A percentile compares a stretch with the other conserved stretches of the same genome.
Conservation (phyloP, 129 eudicot genomes). For the Pittosporum tobira region DNA sequence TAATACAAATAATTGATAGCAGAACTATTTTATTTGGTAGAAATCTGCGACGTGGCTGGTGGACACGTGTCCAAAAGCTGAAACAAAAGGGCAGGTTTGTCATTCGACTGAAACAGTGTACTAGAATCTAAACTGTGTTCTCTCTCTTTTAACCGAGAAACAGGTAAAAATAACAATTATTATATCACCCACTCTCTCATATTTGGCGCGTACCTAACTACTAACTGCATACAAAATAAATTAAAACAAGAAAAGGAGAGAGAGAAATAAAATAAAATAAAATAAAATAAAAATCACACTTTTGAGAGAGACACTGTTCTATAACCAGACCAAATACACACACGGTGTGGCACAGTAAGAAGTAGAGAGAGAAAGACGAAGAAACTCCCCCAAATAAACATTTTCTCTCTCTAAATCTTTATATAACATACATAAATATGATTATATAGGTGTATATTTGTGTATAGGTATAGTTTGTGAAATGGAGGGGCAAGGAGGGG, state of each 20-base stretch:
- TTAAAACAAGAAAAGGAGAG: too few relatives aligned
- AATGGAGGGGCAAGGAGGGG: constrained; percentile 41
- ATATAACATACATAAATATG: constrained; percentile 2
- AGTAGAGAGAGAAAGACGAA: constrained; percentile 11
- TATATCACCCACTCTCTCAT: too few relatives aligned
- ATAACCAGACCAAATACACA: constrained; percentile 1
- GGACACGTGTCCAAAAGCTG: too few relatives aligned
- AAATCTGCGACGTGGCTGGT: not conserved
- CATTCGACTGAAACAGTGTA: too few relatives aligned
- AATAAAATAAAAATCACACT: constrained; percentile 16
- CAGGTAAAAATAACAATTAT: too few relatives aligned
- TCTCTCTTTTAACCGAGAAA: too few relatives aligned
- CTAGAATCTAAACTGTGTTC: too few relatives aligned
- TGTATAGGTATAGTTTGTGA: not conserved
- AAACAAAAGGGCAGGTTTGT: too few relatives aligned
- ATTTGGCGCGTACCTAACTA: too few relatives aligned
- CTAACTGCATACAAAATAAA: too few relatives aligned
- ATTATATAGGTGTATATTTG: not conserved
- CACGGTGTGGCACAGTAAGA: constrained; percentile 3
- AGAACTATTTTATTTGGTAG: too few relatives aligned
- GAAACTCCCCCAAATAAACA: constrained; percentile 27
- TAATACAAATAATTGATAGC: too few relatives aligned
- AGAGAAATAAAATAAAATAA: not conserved
- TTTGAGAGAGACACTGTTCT: constrained; percentile 11
- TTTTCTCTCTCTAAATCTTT: constrained; percentile 20